Percentiles rank a stretch among this genome's conserved stretches.
These are phyloP conservation scores for Paracamarosporium sp. DNA, from an alignment of 2,329 filamentous ascomycete species.

Conservation along the genomic window DNA sequence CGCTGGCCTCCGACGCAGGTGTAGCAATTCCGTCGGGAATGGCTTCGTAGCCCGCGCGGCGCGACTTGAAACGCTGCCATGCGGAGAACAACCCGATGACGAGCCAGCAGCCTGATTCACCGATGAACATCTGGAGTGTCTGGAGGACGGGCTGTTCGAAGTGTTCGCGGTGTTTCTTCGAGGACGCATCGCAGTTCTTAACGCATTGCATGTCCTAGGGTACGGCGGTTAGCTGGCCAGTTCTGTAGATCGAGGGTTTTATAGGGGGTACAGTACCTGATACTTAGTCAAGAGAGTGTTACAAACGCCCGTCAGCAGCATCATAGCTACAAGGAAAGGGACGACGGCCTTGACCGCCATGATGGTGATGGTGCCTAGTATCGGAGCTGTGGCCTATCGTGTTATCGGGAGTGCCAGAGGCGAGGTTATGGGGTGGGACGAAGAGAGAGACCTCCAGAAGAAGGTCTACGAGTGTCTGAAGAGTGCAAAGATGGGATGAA, in stretches of 20 bases:
- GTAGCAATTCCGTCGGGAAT: constrained; percentile 54
- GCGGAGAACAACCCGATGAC: constrained; percentile 76
- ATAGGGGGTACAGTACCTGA: constrained; percentile 65
- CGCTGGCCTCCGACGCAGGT: constrained; percentile 54
- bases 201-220: constrained; percentile 94
- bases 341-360: constrained; percentile 79
- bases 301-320: constrained; percentile 94
- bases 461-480: constrained; percentile 6
- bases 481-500: constrained; percentile 9
- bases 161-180: constrained; percentile 69
- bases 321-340: constrained; percentile 90
- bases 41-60: constrained; percentile 68
- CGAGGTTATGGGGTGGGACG: constrained; percentile 15
- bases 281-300: constrained; percentile 98
- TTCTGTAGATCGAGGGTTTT: neutral
- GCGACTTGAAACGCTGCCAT: constrained; percentile 63
- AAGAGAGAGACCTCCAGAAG: constrained; percentile 15
- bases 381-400: constrained; percentile 6
- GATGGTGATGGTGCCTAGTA: constrained; percentile 15
- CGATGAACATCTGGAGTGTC: constrained; percentile 96
- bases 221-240: constrained; percentile 21
- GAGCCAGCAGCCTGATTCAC: constrained; percentile 95
- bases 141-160: constrained; percentile 98
- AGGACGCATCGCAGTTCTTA: constrained; percentile 77
- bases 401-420: constrained; percentile 17